Evolutionary conservation across 805 yeast genomes (phyloP), one percentile per base, ranked within the genome.

Genomic region (Cyberlindnera suaveolens): DNA sequence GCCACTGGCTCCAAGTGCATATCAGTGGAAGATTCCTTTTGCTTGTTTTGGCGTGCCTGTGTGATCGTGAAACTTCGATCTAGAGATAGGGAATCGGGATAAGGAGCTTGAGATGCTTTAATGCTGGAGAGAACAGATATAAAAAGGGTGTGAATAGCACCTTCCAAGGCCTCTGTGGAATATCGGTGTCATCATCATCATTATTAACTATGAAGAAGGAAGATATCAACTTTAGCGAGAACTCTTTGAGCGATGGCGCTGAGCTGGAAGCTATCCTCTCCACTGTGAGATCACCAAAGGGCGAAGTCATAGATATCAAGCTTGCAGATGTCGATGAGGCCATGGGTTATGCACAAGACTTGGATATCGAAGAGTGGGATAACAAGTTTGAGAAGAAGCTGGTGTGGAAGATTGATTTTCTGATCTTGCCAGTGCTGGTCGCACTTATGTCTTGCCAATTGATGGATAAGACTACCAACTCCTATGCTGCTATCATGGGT

Each of bases 401-500:
- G 31, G 50, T 67, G 14, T 46, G 70, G 20, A 71, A 69, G 45
- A 63, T 67, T 40, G 75, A 71, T 49, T 45, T 50, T 36, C 54
- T 45, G 47, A 45, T 71, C 9, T 46, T 68, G 43, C 74, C 77
- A 3, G 34, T 69, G 29, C 55, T 71, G 44, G 56, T 60, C 36
- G 41, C 56, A 11, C 47, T 68, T 19, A 65, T 62, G 60, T 58
- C 68, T 20, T 53, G 60, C 31, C 72, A 68, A 46, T 54, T 64
- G 46, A 68, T 70, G 74, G 74, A 66, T 51, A 70, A 68, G 50
- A 51, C 57, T 13, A 56, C 71, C 11, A 64, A 60, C 40, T 44
- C 48, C 3, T 65, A 70, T 35, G 77, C 81, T 3, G 69, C 80
- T 5, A 71, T 78, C 36, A 66, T 72, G 71, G 82, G 78, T 35